Base-by-base conservation (phyloP, 2,329 filamentous ascomycete species). In the Plectosphaerella cucumerina region DNA sequence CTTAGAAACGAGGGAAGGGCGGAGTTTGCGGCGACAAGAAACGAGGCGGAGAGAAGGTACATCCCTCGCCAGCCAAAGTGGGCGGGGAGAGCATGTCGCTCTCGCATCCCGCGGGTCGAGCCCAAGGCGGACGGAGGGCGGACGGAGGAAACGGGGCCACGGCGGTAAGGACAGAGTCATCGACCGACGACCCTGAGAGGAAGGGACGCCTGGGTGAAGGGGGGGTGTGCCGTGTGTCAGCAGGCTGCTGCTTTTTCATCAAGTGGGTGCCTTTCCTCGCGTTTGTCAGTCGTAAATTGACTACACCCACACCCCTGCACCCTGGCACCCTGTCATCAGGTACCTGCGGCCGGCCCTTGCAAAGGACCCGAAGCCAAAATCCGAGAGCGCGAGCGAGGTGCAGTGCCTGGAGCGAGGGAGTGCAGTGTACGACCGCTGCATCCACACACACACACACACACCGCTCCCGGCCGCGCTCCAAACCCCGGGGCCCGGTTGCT, bases 311-410 rank as follows among this genome's bases (percentile, higher is more conserved):
- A 18, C 39, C n/a, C 39, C 39, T 10, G 3, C 10, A 6, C 39
- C 39, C 39, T 31, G 26, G n/a, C n/a, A n/a, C 26, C 26, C 12
- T 31, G 26, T 31, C 39, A 42, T 12, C 39, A 42, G 39, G 39
- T 42, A 42, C 39, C 39, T 42, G 39, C 18, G 39, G 39, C 35
- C 35, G 15, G 15, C 17, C 15, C 17, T 15, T n/a, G 35, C 9
- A 17, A 42, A 37, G 45, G 45, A 20, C 33, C 45, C 45, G 45
- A 47, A 37, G 45, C 45, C 45, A 47, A 47, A 47, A 37, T 47
- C 45, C 45, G 45, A 47, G 35, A 14, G n/a, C n/a, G 26, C 9
- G 12, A 31, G 26, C 26, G 26, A 31, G 26, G 8, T 26, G 26
- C 26, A 5, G 23, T 8, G 26, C 26, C 26, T 8, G 26, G 26